Conservation (phyloP, 176 grass and related monocot species). For the Lolium perenne region DNA sequence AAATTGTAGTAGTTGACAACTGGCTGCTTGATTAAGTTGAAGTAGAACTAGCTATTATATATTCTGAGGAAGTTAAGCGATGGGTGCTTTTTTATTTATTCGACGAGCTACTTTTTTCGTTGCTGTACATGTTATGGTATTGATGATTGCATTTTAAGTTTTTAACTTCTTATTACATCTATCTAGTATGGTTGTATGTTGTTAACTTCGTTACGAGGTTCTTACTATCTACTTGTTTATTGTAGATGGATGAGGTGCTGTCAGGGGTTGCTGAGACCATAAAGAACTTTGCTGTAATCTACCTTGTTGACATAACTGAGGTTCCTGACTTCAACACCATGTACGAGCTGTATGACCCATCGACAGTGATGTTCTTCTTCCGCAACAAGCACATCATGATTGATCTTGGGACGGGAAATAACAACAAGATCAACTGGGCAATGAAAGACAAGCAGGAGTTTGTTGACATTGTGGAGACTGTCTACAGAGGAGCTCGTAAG, state of each 20-base stretch:
- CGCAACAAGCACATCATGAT: conserved; percentile 99
- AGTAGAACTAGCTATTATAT: neutral
- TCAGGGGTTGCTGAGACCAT: conserved; percentile 76
- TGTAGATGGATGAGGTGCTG: conserved; percentile 92
- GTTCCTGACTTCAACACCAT: conserved; percentile 92
- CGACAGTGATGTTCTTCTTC: conserved; percentile 97
- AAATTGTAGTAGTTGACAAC: neutral
- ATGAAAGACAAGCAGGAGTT: conserved; percentile 97
- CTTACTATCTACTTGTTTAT: neutral
- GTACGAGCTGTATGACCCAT: conserved; percentile 93
- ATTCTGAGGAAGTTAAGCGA: neutral
- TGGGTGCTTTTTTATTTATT: neutral
- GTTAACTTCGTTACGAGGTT: neutral
- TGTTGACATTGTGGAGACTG: conserved; percentile 91
- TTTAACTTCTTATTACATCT: neutral
- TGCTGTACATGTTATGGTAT: neutral
- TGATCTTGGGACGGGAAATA: conserved; percentile 94
- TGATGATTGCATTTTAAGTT: conserved; percentile 1
- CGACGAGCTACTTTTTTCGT: too few species aligned
- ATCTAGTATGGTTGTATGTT: neutral
- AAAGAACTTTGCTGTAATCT: conserved; percentile 93
- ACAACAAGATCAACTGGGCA: conserved; percentile 97
- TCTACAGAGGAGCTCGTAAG: conserved; percentile 86
- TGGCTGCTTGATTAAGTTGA: conserved; percentile 12
- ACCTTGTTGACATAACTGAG: conserved; percentile 83